These are phyloP conservation scores for Botrytis aclada DNA, from an alignment of 2,329 filamentous ascomycete genomes.

Conservation along the genomic window DNA sequence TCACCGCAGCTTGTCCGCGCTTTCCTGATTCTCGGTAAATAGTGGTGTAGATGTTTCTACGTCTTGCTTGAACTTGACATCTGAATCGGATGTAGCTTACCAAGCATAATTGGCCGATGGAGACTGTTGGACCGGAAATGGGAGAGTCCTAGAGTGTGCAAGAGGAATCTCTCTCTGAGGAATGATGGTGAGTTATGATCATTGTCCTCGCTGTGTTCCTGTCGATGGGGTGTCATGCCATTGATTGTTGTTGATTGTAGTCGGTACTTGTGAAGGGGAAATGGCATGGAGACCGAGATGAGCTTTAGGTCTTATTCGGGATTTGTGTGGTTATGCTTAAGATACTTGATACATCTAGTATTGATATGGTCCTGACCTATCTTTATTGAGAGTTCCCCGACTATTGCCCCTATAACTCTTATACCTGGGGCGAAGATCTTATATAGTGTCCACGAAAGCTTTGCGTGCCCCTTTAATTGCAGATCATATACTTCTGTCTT, in stretches of 20 bases:
- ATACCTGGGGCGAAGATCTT: not conserved
- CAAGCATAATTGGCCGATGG: fast-evolving
- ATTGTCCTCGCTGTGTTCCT: not conserved
- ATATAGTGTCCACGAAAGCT: not conserved
- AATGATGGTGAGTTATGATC: not conserved
- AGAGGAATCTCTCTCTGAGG: not conserved
- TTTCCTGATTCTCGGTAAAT: not conserved
- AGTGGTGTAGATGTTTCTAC: not conserved
- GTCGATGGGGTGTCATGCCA: not conserved
- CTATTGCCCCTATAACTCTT: not conserved
- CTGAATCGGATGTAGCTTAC: not conserved
- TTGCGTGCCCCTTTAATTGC: not conserved
- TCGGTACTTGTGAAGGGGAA: not conserved
- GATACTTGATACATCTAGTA: not conserved
- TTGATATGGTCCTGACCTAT: not conserved
- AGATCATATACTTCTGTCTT: not conserved
- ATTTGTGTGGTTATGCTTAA: not conserved
- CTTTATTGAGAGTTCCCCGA: not conserved
- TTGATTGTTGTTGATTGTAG: too few species aligned
- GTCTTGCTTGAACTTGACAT: not conserved
- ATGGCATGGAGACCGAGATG: not conserved
- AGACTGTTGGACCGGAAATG: too few species aligned
- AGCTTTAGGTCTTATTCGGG: not conserved
- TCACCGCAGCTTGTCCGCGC: not conserved
- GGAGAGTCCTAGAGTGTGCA: not conserved